A percentile compares a stretch with the other conserved stretches of the same genome.
Conservation (phyloP, 768 basidiomycete genomes). For the Russula abietina region DNA sequence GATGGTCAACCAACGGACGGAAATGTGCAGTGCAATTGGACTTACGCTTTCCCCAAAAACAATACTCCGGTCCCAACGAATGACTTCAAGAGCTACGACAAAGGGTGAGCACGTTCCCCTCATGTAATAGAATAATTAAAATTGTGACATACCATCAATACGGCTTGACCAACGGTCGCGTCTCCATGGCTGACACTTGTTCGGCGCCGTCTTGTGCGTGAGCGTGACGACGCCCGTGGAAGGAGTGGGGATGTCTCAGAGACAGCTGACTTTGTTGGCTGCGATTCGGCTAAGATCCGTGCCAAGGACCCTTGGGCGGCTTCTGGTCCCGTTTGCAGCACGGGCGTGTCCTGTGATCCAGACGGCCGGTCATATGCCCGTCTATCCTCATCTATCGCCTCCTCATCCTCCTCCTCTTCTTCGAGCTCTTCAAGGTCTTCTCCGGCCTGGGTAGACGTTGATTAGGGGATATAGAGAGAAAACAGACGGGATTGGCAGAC, state of each 20-base stretch:
- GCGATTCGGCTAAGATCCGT: constrained; percentile 12
- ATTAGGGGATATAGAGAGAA: constrained; percentile 9
- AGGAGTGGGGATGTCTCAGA: constrained; percentile 56
- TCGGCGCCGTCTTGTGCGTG: constrained; percentile 49
- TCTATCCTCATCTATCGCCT: constrained; percentile 32
- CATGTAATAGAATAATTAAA: neutral
- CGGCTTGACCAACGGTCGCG: constrained; percentile 85
- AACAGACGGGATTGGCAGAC: constrained; percentile 30
- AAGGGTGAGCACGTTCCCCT: neutral
- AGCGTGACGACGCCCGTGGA: constrained; percentile 34
- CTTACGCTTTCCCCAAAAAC: constrained; percentile 92
- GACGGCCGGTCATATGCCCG: constrained; percentile 23
- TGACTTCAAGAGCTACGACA: constrained; percentile 70
- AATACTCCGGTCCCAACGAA: constrained; percentile 95
- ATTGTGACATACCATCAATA: constrained; percentile 68
- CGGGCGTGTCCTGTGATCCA: constrained; percentile 3
- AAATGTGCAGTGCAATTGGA: neutral
- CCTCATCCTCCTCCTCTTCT: constrained; percentile 55
- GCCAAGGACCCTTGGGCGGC: constrained; percentile 7
- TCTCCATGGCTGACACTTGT: constrained; percentile 68
- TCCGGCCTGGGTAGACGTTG: constrained; percentile 57
- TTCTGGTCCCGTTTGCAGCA: neutral
- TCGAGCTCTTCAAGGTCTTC: constrained; percentile 74
- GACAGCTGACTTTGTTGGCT: constrained; percentile 16
- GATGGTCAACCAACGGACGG: neutral